These are phyloP conservation scores for Aphanomyces euteiches DNA, from an alignment of 352 stramenopile genomes.

Conservation along the genomic window DNA sequence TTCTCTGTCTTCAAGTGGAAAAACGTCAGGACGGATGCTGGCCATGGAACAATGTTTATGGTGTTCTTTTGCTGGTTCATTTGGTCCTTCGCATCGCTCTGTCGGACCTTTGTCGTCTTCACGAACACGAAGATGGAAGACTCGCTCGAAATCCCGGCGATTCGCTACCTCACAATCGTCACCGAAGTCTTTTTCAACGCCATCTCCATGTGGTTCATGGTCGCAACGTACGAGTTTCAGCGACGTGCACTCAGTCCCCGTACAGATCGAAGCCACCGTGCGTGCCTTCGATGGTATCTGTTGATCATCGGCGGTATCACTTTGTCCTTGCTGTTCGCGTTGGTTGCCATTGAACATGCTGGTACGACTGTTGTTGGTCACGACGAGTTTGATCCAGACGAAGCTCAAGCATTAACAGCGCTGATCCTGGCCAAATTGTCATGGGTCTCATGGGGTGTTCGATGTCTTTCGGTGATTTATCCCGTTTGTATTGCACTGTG, in stretches of 20 bases:
- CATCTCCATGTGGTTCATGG: constrained; percentile 22
- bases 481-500: not conserved
- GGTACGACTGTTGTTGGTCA: not conserved
- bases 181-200: constrained; percentile 17
- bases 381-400: not conserved
- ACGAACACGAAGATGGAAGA: not conserved
- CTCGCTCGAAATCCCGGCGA: not conserved
- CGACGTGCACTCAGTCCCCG: constrained; percentile 13
- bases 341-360: constrained; percentile 1
- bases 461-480: not conserved
- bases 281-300: constrained; percentile 2
- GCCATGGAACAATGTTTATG: constrained; percentile 29
- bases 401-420: not conserved
- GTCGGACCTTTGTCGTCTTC: constrained; percentile 9
- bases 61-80: constrained; percentile 22
- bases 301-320: constrained; percentile 1
- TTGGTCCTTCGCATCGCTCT: constrained; percentile 11
- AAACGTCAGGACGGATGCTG: constrained; percentile 3
- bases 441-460: constrained; percentile 5
- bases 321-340: not conserved
- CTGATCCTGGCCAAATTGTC: not conserved
- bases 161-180: not conserved
- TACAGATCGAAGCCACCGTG: not conserved
- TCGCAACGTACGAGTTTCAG: constrained; percentile 21
- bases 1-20: constrained; percentile 28